phyloP scores from a whole-genome alignment of 805 yeast species.

The Yarrowia sp. region DNA sequence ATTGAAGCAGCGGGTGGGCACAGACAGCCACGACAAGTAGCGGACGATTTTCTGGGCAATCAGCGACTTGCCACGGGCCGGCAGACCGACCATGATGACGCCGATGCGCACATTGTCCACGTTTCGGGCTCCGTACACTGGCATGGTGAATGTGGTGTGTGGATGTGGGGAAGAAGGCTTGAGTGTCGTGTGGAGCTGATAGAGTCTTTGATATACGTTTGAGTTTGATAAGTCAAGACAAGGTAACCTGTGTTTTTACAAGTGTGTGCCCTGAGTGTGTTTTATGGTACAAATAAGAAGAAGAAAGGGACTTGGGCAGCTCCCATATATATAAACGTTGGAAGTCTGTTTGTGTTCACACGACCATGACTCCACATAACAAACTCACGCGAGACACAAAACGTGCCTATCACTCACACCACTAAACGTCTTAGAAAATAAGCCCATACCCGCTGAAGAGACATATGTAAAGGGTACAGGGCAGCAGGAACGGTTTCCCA shows the following conservation, averaged over 20 bases:
- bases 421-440: neutral
- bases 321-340: neutral
- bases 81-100: conserved; percentile 44
- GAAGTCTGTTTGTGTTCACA: neutral
- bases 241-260: too few relatives aligned
- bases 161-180: neutral
- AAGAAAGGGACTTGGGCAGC: neutral
- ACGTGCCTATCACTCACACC: neutral
- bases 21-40: conserved; percentile 87
- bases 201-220: neutral
- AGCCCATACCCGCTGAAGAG: neutral
- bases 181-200: conserved; percentile 8
- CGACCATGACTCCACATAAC: neutral
- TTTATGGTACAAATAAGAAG: neutral
- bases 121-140: conserved; percentile 22
- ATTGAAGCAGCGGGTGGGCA: conserved; percentile 80
- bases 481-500: neutral
- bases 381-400: neutral
- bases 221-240: neutral
- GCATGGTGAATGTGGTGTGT: neutral
- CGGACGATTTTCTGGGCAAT: conserved; percentile 91
- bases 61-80: conserved; percentile 81
- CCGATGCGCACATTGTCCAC: conserved; percentile 25
- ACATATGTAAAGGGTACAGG: neutral
- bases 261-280: neutral